A percentile compares a stretch with the other conserved stretches of the same genome.
Conservation (phyloP, 495 filamentous ascomycete species). For the Neurospora sp. region DNA sequence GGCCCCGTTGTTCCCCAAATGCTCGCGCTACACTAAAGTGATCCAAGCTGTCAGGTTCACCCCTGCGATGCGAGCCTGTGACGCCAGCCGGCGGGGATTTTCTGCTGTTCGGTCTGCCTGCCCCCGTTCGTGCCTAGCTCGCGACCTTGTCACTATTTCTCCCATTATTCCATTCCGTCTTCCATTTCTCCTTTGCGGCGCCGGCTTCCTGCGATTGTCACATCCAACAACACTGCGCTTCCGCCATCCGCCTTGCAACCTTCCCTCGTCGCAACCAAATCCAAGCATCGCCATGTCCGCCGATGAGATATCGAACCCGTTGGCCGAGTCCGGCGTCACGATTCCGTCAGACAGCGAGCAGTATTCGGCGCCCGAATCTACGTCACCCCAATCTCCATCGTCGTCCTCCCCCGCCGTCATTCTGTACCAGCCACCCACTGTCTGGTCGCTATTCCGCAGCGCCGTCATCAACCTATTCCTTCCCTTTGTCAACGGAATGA, state of each 20-base stretch:
- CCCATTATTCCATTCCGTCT: not conserved
- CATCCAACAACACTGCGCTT: not conserved
- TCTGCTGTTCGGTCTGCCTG: not conserved
- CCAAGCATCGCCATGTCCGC: slow-evolving; percentile 27
- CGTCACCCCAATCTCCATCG: slow-evolving; percentile 42
- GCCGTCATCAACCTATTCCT: slow-evolving; percentile 90
- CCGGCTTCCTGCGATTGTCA: not conserved
- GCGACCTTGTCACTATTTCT: not conserved
- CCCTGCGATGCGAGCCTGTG: not conserved
- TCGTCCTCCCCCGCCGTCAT: slow-evolving; percentile 67
- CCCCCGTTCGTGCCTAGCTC: not conserved
- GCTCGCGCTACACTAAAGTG: not conserved
- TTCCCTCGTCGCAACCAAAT: not conserved
- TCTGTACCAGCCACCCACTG: slow-evolving; percentile 77
- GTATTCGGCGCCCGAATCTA: slow-evolving; percentile 60
- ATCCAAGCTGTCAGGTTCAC: not conserved
- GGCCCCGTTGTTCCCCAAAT: not conserved
- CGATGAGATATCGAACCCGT: slow-evolving; percentile 46
- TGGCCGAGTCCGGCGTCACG: slow-evolving; percentile 75
- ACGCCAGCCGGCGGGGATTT: not conserved
- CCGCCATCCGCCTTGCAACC: not conserved
- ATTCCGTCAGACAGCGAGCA: slow-evolving; percentile 85
- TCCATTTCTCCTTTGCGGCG: not conserved
- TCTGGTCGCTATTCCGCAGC: slow-evolving; percentile 76
- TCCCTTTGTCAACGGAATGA: slow-evolving; percentile 95